phyloP scores from a whole-genome alignment of 2,329 filamentous ascomycete genomes.

The Knoxdaviesia capensis region DNA sequence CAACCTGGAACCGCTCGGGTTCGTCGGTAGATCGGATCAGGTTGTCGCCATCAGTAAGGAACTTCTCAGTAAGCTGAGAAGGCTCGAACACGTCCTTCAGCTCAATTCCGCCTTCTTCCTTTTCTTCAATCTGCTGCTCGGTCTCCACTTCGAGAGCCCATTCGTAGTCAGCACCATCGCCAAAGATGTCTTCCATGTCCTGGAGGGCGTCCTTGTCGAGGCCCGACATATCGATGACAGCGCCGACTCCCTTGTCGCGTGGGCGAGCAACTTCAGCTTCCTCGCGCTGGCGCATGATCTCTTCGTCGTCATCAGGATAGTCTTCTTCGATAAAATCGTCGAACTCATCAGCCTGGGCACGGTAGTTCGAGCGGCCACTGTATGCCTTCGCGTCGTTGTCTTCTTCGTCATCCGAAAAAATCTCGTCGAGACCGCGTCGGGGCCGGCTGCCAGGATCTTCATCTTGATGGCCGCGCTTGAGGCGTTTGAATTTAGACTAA shows the following conservation, averaged over 20 bases:
- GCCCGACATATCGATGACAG: conserved; percentile 59
- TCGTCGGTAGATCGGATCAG: conserved; percentile 73
- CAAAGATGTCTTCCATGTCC: conserved; percentile 92
- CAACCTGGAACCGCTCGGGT: conserved; percentile 84
- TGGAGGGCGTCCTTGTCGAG: conserved; percentile 85
- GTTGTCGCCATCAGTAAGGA: conserved; percentile 91
- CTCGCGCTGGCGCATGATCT: conserved; percentile 54
- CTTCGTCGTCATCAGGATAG: conserved; percentile 70
- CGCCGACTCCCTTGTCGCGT: conserved; percentile 45
- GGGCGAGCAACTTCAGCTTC: conserved; percentile 79
- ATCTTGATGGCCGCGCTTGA: conserved; percentile 76
- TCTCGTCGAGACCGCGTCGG: conserved; percentile 64
- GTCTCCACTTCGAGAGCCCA: conserved; percentile 86
- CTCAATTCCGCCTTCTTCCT: conserved; percentile 68
- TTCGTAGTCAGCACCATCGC: conserved; percentile 85
- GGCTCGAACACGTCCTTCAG: conserved; percentile 97
- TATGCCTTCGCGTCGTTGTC: conserved; percentile 35
- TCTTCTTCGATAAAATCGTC: conserved; percentile 97
- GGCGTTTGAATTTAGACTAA: conserved; percentile 82
- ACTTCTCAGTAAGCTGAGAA: conserved; percentile 79
- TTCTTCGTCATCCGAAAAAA: conserved; percentile 91
- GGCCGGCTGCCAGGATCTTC: conserved; percentile 45
- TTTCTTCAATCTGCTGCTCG: conserved; percentile 58
- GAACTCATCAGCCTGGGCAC: conserved; percentile 56
- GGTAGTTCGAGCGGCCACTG: conserved; percentile 30